phyloP scores from a whole-genome alignment of 768 basidiomycete species.

The Agrocybe pediades region DNA sequence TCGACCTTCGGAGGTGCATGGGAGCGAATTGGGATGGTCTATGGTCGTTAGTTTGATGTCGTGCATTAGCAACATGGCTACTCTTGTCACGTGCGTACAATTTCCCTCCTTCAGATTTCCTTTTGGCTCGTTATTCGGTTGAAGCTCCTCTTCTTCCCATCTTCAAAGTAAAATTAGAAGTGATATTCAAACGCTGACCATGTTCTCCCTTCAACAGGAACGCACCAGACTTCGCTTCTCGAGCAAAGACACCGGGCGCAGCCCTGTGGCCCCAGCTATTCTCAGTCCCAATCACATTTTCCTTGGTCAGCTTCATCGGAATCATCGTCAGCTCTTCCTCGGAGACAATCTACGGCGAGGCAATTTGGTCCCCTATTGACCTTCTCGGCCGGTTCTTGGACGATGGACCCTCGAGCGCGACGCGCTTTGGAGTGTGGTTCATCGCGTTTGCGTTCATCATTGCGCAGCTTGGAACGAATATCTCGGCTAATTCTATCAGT shows the following conservation, averaged over 20 bases:
- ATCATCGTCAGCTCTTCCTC: slow-evolving; percentile 83
- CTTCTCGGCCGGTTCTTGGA: slow-evolving; percentile 71
- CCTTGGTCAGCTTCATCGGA: slow-evolving; percentile 75
- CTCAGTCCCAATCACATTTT: slow-evolving; percentile 72
- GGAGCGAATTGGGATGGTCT: slow-evolving; percentile 72
- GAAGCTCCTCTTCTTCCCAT: no score
- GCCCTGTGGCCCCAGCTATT: slow-evolving; percentile 69
- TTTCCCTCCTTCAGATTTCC: neutral
- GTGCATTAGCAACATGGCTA: slow-evolving; percentile 81
- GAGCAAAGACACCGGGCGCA: slow-evolving; percentile 54
- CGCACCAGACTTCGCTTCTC: slow-evolving; percentile 77
- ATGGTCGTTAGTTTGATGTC: slow-evolving; percentile 75
- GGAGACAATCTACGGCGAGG: slow-evolving; percentile 72
- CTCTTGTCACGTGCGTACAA: slow-evolving; percentile 59
- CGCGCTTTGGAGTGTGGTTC: slow-evolving; percentile 77
- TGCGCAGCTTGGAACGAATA: slow-evolving; percentile 71
- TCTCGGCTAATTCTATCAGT: slow-evolving; percentile 81
- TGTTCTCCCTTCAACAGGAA: slow-evolving; percentile 55
- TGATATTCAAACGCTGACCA: no score
- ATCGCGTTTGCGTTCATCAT: slow-evolving; percentile 80
- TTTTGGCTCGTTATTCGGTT: neutral
- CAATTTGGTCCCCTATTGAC: slow-evolving; percentile 80
- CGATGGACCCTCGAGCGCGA: slow-evolving; percentile 58
- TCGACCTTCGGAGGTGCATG: slow-evolving; percentile 63
- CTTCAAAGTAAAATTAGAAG: no score